A percentile compares a stretch with the other conserved stretches of the same genome.
These are phyloP conservation scores for Thuidium tamariscinum DNA, from an alignment of 225 moss, liverwort and hornwort genomes.

Conservation along the genomic window DNA sequence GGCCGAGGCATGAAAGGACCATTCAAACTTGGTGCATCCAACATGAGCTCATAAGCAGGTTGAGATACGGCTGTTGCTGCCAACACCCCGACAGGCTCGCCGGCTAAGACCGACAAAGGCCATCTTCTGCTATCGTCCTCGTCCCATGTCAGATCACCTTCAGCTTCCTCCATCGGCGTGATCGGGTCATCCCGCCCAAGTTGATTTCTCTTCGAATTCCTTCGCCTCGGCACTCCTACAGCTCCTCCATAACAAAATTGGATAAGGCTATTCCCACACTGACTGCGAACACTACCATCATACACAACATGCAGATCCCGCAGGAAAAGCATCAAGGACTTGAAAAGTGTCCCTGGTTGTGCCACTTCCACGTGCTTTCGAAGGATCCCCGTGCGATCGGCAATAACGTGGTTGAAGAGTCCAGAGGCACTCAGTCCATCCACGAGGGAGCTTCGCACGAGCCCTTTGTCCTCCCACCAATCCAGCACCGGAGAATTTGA, in stretches of 20 bases:
- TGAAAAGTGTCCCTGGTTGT: constrained; percentile 76
- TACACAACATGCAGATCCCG: constrained; percentile 58
- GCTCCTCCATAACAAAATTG: constrained; percentile 73
- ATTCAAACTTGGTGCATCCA: constrained; percentile 60
- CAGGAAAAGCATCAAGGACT: constrained; percentile 68
- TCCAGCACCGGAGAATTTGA: constrained; percentile 11
- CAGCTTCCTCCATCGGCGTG: background rate
- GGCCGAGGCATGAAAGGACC: constrained; percentile 57
- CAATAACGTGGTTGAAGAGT: constrained; percentile 59
- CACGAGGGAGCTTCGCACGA: constrained; percentile 51
- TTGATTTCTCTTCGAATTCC: background rate
- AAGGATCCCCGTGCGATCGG: constrained; percentile 28
- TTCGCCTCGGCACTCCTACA: constrained; percentile 3
- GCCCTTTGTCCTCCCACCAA: constrained; percentile 17
- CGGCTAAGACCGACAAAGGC: constrained; percentile 46
- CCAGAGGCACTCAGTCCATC: constrained; percentile 71
- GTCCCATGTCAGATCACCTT: constrained; percentile 2
- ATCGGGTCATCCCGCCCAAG: background rate
- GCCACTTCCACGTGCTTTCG: constrained; percentile 64
- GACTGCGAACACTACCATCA: constrained; percentile 78
- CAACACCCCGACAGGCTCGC: constrained; percentile 82
- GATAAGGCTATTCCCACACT: constrained; percentile 47
- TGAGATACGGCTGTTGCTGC: constrained; percentile 82
- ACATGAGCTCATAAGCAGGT: constrained; percentile 70
- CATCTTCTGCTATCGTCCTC: constrained; percentile 26